Evolutionary conservation across 2,329 filamentous ascomycete genomes (phyloP), one percentile per base, ranked within the genome.

Genomic region (Calonectria honghensis): DNA sequence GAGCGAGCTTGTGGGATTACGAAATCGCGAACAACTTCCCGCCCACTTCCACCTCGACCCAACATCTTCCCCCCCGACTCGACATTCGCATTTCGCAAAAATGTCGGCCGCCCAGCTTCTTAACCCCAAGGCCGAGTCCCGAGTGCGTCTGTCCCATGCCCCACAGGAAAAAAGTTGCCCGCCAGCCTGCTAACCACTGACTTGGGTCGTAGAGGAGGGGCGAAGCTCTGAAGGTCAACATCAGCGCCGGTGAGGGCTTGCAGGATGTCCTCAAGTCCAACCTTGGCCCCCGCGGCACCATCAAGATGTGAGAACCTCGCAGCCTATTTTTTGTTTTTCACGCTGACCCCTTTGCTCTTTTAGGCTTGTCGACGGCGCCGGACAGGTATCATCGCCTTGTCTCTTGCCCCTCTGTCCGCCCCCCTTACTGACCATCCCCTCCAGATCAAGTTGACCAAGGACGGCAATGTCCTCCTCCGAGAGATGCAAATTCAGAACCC

Each of bases 31-130:
- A 79, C 73, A 74, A 77, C 74, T 77, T 54, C 76, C 66, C 74
- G 73, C 71, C 68, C 66, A 63, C 57, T 63, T 63, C 50, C 73
- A 73, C 70, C 51, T 73, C 76, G 59, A 79, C 74, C 69, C 76
- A 70, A 65, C 66, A 63, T 41, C 57, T 63, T 24, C 35, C 37
- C 50, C 41, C 45, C 74, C 76, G 32, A 70, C 68, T 78, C 79
- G 74, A 80, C 78, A 79, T 75, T 70, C 71, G 39, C 76, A 75
- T 70, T 50, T 76, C 61, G 70, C 74, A 80, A 85, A 76, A 68
- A 98, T 98, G 97, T 98, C 96, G 88, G 97, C 97, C 81, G 96
- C 97, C 84, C 96, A 98, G 89, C 93, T 99, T 83, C 94, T 99
- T 79, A 99, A 99, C 88, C 97, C 97, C 76, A 99, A 99, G 90